These are phyloP conservation scores for Didymella segeticola DNA, from an alignment of 2,329 filamentous ascomycete genomes.

Conservation along the genomic window DNA sequence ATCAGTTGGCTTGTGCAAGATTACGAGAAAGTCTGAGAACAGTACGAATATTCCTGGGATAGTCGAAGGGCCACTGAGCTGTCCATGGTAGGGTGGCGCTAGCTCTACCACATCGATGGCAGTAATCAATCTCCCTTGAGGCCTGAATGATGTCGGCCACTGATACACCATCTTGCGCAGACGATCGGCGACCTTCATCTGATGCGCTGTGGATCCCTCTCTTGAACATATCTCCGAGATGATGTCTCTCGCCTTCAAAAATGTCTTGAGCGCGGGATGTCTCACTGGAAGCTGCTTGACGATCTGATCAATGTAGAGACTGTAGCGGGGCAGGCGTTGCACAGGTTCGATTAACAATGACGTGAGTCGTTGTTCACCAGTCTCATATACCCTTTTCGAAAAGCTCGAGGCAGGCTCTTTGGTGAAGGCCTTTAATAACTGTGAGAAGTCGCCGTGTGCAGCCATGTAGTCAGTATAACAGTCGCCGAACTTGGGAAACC, in stretches of 20 bases:
- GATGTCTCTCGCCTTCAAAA: slow-evolving; percentile 89
- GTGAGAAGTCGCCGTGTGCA: slow-evolving; percentile 85
- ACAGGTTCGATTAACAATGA: slow-evolving; percentile 96
- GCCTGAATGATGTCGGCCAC: slow-evolving; percentile 76
- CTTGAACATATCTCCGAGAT: slow-evolving; percentile 97
- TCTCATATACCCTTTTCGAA: slow-evolving; percentile 77
- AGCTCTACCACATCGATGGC: slow-evolving; percentile 83
- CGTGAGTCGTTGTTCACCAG: slow-evolving; percentile 87
- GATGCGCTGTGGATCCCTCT: slow-evolving; percentile 73
- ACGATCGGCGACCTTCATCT: slow-evolving; percentile 75
- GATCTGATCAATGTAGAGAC: slow-evolving; percentile 95
- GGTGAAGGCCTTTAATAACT: slow-evolving; percentile 78
- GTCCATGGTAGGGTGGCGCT: slow-evolving; percentile 70
- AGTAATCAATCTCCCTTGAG: slow-evolving; percentile 78
- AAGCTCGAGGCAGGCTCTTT: slow-evolving; percentile 81
- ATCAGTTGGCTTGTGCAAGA: slow-evolving; percentile 73
- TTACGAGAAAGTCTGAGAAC: slow-evolving; percentile 81
- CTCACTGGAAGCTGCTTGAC: slow-evolving; percentile 82
- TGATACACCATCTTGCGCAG: slow-evolving; percentile 77
- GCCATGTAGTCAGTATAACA: slow-evolving; percentile 94
- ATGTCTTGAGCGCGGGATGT: slow-evolving; percentile 80
- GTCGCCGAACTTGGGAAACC: slow-evolving; percentile 90
- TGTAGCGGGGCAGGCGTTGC: slow-evolving; percentile 91
- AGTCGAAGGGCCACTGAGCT: slow-evolving; percentile 54
- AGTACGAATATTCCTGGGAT: slow-evolving; percentile 75